Conservation (phyloP, 352 stramenopile genomes). For the Pythium rishiriense region DNA sequence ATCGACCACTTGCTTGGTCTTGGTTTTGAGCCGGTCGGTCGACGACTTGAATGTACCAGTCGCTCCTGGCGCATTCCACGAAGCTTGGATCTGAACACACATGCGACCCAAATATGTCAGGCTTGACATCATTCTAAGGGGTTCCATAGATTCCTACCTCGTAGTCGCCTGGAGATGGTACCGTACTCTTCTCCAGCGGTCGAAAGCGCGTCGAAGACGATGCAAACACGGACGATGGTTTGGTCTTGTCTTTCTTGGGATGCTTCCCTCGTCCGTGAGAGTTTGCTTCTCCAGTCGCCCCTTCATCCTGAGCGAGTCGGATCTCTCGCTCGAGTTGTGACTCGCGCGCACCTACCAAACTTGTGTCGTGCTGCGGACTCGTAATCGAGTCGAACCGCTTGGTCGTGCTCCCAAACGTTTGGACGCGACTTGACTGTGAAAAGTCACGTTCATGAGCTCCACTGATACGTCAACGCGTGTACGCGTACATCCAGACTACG, state of each 20-base stretch:
- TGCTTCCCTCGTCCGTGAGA: not conserved
- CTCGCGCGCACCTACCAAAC: slow-evolving; percentile 36
- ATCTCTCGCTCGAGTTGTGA: slow-evolving; percentile 66
- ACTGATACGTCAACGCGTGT: too few relatives aligned
- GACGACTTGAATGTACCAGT: slow-evolving; percentile 69
- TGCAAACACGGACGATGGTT: slow-evolving; percentile 64
- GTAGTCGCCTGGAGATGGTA: slow-evolving; percentile 70
- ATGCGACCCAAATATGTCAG: not conserved
- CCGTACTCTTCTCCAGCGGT: slow-evolving; percentile 28
- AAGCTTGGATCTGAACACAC: slow-evolving; percentile 44
- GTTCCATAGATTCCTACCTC: slow-evolving; percentile 34
- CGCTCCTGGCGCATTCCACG: slow-evolving; percentile 63
- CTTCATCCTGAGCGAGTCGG: slow-evolving; percentile 33
- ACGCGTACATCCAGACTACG: not conserved
- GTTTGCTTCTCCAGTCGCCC: not conserved
- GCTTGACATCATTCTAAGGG: not conserved
- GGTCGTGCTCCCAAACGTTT: slow-evolving; percentile 73
- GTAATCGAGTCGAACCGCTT: slow-evolving; percentile 69
- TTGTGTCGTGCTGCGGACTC: slow-evolving; percentile 3
- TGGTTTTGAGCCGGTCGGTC: slow-evolving; percentile 53
- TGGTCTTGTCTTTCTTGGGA: slow-evolving; percentile 33
- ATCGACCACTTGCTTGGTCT: slow-evolving; percentile 28
- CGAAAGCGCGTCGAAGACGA: slow-evolving; percentile 65
- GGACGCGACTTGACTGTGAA: slow-evolving; percentile 57
- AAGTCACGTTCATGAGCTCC: too few relatives aligned